Conservation (phyloP, 495 filamentous ascomycete species). For the Aspergillus mulundensis region DNA sequence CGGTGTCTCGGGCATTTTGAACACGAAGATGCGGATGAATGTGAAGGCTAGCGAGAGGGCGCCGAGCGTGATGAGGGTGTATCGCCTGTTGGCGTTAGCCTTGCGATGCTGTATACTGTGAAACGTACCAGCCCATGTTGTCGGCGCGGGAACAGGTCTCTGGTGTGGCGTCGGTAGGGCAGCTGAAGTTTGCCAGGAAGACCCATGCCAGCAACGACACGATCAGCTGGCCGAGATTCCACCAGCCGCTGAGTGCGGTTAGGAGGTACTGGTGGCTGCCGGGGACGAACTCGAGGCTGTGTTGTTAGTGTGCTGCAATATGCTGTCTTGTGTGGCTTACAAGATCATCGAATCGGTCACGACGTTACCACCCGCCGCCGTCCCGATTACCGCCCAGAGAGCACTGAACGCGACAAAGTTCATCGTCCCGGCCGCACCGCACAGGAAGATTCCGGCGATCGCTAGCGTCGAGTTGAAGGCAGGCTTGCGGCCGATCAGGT, state of each 20-base stretch:
- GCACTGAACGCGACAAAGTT: slow-evolving; percentile 32
- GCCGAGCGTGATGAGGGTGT: slow-evolving; percentile 30
- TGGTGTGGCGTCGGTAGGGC: slow-evolving; percentile 23
- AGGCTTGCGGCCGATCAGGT: slow-evolving; percentile 29
- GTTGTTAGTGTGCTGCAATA: slow-evolving; percentile 8
- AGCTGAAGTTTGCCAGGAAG: slow-evolving; percentile 31
- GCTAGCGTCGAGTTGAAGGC: slow-evolving; percentile 31
- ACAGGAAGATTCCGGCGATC: slow-evolving; percentile 28
- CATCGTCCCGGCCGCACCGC: slow-evolving; percentile 25
- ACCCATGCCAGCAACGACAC: slow-evolving; percentile 33
- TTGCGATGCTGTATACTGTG: too few species aligned
- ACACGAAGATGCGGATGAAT: slow-evolving; percentile 27
- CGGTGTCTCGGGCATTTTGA: slow-evolving; percentile 32
- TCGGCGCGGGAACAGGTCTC: slow-evolving; percentile 23
- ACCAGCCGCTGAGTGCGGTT: slow-evolving; percentile 30
- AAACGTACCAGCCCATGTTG: slow-evolving; percentile 31
- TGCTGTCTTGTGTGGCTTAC: slow-evolving; percentile 22
- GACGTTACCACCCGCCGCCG: slow-evolving; percentile 32
- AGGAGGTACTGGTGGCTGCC: slow-evolving; percentile 30
- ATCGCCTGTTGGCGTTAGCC: slow-evolving; percentile 16
- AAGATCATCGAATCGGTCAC: slow-evolving; percentile 34
- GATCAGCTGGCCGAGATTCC: slow-evolving; percentile 32
- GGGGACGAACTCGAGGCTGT: background rate
- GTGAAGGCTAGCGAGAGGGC: slow-evolving; percentile 26
- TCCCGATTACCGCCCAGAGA: slow-evolving; percentile 32